Conservation (phyloP, 1,284 basidiomycete species). For the Schizophyllum commune region DNA sequence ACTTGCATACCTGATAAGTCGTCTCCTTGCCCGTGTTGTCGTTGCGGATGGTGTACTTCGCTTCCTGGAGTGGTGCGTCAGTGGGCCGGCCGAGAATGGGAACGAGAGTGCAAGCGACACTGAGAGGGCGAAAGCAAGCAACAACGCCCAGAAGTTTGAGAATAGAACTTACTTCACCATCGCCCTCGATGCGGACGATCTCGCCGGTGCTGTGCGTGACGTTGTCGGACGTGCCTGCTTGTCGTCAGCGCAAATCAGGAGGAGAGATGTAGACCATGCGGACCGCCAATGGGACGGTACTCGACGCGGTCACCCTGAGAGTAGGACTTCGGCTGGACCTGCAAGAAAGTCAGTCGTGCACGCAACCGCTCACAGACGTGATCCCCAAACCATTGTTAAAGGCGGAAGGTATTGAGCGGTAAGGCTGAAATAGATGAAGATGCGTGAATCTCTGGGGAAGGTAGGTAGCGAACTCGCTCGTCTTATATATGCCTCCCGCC, state of each 20-base stretch:
- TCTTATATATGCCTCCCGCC: not conserved
- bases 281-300: not conserved
- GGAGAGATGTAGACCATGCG: not conserved
- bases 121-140: too few relatives aligned
- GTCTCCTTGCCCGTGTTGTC: not conserved
- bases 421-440: not conserved
- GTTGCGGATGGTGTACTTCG: not conserved
- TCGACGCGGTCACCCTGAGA: not conserved
- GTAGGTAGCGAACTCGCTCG: not conserved
- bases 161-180: not conserved
- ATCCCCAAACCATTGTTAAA: not conserved
- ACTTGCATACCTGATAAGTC: not conserved
- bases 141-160: not conserved
- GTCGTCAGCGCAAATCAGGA: too few relatives aligned
- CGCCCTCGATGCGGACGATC: not conserved
- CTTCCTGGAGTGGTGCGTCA: not conserved
- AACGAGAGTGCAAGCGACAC: too few relatives aligned
- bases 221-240: not conserved
- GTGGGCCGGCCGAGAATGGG: not conserved
- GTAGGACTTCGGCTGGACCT: not conserved
- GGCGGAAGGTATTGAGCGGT: not conserved
- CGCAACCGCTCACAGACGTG: not conserved
- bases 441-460: not conserved
- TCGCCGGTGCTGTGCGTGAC: not conserved
- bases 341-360: not conserved